A percentile compares a stretch with the other conserved stretches of the same genome.
Conservation (phyloP, 2,329 filamentous ascomycete species). For the Rasamsonia emersonii region DNA sequence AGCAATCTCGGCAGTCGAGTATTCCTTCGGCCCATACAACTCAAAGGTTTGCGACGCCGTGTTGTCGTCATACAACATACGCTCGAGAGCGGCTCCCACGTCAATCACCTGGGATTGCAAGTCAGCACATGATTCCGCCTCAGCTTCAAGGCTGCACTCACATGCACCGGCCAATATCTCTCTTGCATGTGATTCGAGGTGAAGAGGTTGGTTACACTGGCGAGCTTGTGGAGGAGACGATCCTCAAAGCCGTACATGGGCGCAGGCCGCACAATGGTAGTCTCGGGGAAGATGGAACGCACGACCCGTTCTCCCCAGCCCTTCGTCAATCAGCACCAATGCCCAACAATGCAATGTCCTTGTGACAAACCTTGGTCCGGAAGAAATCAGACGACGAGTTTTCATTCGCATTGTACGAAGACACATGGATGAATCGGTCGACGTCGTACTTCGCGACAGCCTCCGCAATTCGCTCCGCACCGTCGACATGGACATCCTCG, state of each 20-base stretch:
- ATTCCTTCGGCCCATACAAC: constrained; percentile 87
- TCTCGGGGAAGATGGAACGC: constrained; percentile 87
- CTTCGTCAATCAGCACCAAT: constrained; percentile 30
- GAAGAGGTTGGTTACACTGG: constrained; percentile 69
- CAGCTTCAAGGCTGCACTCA: constrained; percentile 34
- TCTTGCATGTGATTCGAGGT: constrained; percentile 92
- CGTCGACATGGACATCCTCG: constrained; percentile 87
- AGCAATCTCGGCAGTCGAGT: constrained; percentile 79
- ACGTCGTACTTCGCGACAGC: constrained; percentile 96
- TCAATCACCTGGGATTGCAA: constrained; percentile 62
- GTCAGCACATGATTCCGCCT: background rate
- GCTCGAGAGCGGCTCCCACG: constrained; percentile 78
- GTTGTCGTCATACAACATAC: constrained; percentile 82
- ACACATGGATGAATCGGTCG: constrained; percentile 93
- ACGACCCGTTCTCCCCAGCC: constrained; percentile 74
- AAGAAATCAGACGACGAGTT: constrained; percentile 83
- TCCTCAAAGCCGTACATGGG: constrained; percentile 96
- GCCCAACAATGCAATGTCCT: background rate
- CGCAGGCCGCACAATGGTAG: constrained; percentile 88
- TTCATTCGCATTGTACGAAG: constrained; percentile 79
- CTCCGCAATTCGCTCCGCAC: constrained; percentile 83
- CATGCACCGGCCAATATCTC: constrained; percentile 84
- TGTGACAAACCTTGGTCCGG: constrained; percentile 62
- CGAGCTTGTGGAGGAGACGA: constrained; percentile 77
- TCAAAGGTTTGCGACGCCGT: constrained; percentile 89